phyloP scores from a whole-genome alignment of 768 basidiomycete species.

The Naganishia randhawae region DNA sequence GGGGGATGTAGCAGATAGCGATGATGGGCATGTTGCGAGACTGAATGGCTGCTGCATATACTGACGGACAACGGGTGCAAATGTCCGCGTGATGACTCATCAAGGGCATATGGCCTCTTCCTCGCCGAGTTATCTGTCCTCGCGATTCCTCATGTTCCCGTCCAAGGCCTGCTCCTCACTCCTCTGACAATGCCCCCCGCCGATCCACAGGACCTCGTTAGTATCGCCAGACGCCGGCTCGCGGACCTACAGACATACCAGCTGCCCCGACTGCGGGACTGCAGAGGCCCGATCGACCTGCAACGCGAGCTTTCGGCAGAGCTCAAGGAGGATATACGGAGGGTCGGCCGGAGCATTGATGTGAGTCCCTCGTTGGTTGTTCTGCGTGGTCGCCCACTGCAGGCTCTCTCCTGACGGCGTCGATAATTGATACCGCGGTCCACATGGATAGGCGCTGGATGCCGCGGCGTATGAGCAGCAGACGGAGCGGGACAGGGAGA shows the following conservation, averaged over 20 bases:
- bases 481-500: constrained; percentile 58
- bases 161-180: background rate
- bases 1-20: too few species aligned
- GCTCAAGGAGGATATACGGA: constrained; percentile 69
- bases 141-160: background rate
- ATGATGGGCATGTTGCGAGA: too few species aligned
- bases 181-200: background rate
- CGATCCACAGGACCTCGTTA: background rate
- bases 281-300: constrained; percentile 63
- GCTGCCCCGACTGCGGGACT: constrained; percentile 68
- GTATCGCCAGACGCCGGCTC: constrained; percentile 54
- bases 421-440: background rate
- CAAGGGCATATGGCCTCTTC: too few species aligned
- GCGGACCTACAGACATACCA: constrained; percentile 67
- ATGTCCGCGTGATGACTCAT: too few species aligned
- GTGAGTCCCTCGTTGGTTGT: constrained; percentile 48
- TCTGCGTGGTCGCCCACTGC: too few species aligned
- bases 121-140: background rate
- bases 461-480: constrained; percentile 67
- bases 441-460: constrained; percentile 57
- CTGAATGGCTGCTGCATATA: too few species aligned
- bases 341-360: constrained; percentile 65
- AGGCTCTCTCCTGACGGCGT: too few species aligned
- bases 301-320: constrained; percentile 74
- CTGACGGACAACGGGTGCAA: too few species aligned